Conservation (phyloP, 139 green algal genomes). For the Picochlorum sp. region DNA sequence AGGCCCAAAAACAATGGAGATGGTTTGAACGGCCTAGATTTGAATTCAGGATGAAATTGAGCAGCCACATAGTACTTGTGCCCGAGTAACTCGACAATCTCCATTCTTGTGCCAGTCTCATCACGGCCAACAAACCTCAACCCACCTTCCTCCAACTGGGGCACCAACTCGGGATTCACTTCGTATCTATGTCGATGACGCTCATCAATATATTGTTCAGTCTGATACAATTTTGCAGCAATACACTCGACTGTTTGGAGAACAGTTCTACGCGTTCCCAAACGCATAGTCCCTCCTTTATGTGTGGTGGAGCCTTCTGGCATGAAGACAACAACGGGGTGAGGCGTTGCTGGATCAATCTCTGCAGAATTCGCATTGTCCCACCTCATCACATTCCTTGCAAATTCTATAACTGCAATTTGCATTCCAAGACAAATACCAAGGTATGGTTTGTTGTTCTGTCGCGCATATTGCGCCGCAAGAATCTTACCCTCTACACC, state of each 20-base stretch:
- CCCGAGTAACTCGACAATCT: conserved; percentile 85
- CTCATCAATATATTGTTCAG: conserved; percentile 78
- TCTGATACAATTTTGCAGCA: conserved; percentile 87
- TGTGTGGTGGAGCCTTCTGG: conserved; percentile 87
- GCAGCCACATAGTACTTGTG: conserved; percentile 88
- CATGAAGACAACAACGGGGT: conserved; percentile 96
- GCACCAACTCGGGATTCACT: conserved; percentile 92
- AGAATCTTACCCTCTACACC: conserved; percentile 93
- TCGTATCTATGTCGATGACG: conserved; percentile 94
- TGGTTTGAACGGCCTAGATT: conserved; percentile 66
- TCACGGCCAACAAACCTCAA: conserved; percentile 89
- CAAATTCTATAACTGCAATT: conserved; percentile 97
- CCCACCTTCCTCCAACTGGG: conserved; percentile 71
- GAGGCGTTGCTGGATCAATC: conserved; percentile 65
- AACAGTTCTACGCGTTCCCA: conserved; percentile 81
- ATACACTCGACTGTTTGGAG: conserved; percentile 85
- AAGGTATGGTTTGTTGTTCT: conserved; percentile 78
- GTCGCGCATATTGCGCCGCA: conserved; percentile 79
- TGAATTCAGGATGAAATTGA: conserved; percentile 92
- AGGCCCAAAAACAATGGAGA: conserved; percentile 84
- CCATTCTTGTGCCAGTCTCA: conserved; percentile 88
- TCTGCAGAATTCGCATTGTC: conserved; percentile 83
- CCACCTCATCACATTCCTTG: conserved; percentile 78
- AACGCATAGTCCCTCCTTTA: conserved; percentile 95
- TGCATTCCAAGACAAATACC: conserved; percentile 99